Base-by-base conservation (phyloP, 2,329 filamentous ascomycete genomes). In the Scolecobasidium constrictum region DNA sequence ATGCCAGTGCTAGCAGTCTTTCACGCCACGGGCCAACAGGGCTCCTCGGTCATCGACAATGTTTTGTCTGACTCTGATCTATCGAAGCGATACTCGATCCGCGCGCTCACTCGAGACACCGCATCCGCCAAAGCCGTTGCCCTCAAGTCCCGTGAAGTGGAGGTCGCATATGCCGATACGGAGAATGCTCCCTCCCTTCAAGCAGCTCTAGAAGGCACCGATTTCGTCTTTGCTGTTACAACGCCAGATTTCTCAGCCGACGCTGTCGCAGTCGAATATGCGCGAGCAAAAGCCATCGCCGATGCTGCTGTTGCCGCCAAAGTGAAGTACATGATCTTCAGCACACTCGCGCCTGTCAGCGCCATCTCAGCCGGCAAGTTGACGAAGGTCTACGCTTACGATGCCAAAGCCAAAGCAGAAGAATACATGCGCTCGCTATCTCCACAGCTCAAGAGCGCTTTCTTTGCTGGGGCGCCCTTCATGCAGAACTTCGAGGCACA, bases 381-480 rank as follows among this genome's bases (percentile, higher is more conserved):
- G 6, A 53, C 46, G n/a, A 49, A 60, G 17, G 60, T 63, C 2
- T 49, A 64, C 47, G 69, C 73, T 48, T 79, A 78, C 46, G 75
- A 79, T 55, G 61, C 56, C 53, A 79, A 79, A 53, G 74, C 73
- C 15, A 58, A 67, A 11, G 66, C 73, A 0, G 73, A 76, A 49
- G 50, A 62, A n/a, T 75, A 78, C 51, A 68, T 76, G 36, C 66
- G 70, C 15, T 43, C 50, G 0, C 57, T 70, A 3, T 43, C 50
- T 0, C 57, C 70, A 3, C 65, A 64, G 0, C 55, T 79, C 2
- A 65, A 67, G 1, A 64, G 62, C 11, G 67, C 73, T 0, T 77
- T 77, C 52, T 68, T 73, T 51, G 56, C 67, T n/a, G 67, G 72
- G 0, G 74, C 63, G 0, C 62, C 62, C 39, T 80, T 75, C 51